Percentiles rank a stretch among this genome's conserved stretches.
Conservation (phyloP, 2,329 filamentous ascomycete genomes). For the Penicillium sp. region DNA sequence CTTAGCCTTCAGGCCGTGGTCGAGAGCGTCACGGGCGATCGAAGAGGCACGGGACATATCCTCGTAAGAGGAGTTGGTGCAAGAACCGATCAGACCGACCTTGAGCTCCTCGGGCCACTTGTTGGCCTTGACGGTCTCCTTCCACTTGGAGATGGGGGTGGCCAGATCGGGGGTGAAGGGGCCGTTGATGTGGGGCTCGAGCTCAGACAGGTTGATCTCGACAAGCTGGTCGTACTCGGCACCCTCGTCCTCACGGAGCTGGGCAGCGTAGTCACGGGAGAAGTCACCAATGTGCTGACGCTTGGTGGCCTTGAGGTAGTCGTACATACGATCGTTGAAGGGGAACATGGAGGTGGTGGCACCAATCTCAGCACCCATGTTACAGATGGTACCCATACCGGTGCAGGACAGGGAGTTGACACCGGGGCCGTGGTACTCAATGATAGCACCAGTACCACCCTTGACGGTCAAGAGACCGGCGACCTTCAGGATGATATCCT, state of each 20-base stretch:
- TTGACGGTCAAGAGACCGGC: conserved; percentile 88
- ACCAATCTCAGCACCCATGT: conserved; percentile 86
- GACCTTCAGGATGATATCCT: conserved; percentile 89
- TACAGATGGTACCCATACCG: conserved; percentile 87
- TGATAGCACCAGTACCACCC: conserved; percentile 89
- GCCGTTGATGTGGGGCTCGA: conserved; percentile 96
- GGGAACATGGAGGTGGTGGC: conserved; percentile 97
- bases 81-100: conserved; percentile 92
- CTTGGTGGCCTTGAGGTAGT: conserved; percentile 84
- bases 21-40: conserved; percentile 84
- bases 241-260: conserved; percentile 71
- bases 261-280: conserved; percentile 58
- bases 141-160: conserved; percentile 87
- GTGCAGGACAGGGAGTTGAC: conserved; percentile 87
- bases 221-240: conserved; percentile 90
- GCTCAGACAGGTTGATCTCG: conserved; percentile 80
- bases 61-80: conserved; percentile 98
- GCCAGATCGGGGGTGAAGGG: conserved; percentile 95
- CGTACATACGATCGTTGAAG: conserved; percentile 77
- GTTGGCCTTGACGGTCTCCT: conserved; percentile 76
- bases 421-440: conserved; percentile 90
- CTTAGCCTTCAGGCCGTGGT: conserved; percentile 85
- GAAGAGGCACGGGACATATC: conserved; percentile 96
- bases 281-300: conserved; percentile 67
- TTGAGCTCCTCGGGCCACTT: conserved; percentile 89